Percentiles rank a stretch among this genome's conserved stretches.
These are phyloP conservation scores for Penicillium griseofulvum DNA, from an alignment of 2,329 filamentous ascomycete species.

Conservation along the genomic window DNA sequence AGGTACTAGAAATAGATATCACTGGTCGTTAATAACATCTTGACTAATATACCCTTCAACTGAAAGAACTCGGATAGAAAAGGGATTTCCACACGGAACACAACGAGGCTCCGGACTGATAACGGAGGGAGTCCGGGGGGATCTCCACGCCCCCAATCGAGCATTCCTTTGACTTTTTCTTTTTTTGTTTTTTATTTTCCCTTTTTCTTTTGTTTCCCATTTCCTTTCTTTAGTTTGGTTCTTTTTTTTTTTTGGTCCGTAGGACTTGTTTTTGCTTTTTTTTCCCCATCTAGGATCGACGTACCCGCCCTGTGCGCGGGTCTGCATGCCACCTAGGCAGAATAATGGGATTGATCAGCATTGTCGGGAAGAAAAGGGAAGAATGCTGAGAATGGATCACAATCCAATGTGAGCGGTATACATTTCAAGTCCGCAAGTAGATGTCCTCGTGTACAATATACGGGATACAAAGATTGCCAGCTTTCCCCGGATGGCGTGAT, in stretches of 20 bases:
- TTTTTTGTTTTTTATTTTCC: neutral
- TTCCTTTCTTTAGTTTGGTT: neutral
- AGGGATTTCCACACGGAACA: neutral
- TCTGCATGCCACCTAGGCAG: slow-evolving; percentile 1
- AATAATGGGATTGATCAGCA: slow-evolving; percentile 1
- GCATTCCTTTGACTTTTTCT: neutral
- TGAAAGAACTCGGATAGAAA: neutral
- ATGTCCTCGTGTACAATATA: neutral
- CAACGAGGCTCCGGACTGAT: slow-evolving; percentile 2
- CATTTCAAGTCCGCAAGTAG: neutral
- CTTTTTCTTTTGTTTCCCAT: neutral
- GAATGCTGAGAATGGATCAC: neutral
- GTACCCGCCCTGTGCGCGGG: slow-evolving; percentile 7
- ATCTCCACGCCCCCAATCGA: neutral
- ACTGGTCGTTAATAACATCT: neutral
- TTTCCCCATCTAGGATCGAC: slow-evolving; percentile 2
- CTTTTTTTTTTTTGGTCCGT: neutral
- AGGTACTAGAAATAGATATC: slow-evolving; percentile 1
- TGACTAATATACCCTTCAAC: neutral
- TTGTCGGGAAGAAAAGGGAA: neutral
- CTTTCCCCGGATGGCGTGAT: slow-evolving; percentile 16
- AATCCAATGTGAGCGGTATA: neutral
- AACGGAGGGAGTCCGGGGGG: neutral
- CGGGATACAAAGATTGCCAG: neutral
- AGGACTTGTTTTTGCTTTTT: neutral